phyloP scores from a whole-genome alignment of 306 rosid species.

The Lablab purpureus region DNA sequence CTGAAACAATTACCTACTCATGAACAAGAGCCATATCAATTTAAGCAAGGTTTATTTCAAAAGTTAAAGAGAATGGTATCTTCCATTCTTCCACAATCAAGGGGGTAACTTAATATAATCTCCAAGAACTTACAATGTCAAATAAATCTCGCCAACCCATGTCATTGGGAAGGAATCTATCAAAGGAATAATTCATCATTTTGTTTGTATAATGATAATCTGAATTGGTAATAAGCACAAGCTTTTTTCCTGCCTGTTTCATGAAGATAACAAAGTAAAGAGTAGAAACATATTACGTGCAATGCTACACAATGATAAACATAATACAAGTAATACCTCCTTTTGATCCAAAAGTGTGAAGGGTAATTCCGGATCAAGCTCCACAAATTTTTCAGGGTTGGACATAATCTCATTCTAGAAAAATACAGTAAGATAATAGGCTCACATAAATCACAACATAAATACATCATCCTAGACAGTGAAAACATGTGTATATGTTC shows the following conservation, averaged over 20 bases:
- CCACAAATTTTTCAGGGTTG: slow-evolving; percentile 92
- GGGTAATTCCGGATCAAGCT: slow-evolving; percentile 93
- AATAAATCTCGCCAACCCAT: slow-evolving; percentile 97
- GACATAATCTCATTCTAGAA: slow-evolving; percentile 96
- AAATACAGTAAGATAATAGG: slow-evolving; percentile 44
- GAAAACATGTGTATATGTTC: slow-evolving; percentile 24
- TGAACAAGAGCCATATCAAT: slow-evolving; percentile 1
- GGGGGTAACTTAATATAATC: neutral
- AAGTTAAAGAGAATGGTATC: neutral
- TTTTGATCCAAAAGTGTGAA: slow-evolving; percentile 94
- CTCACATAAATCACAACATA: slow-evolving; percentile 29
- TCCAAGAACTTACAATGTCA: slow-evolving; percentile 79
- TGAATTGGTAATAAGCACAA: slow-evolving; percentile 95
- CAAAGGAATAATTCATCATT: slow-evolving; percentile 96
- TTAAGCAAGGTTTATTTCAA: slow-evolving; percentile 7
- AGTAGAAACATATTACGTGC: slow-evolving; percentile 30
- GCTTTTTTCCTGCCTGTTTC: slow-evolving; percentile 92
- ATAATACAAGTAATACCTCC: slow-evolving; percentile 62
- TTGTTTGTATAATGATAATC: slow-evolving; percentile 91
- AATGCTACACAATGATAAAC: slow-evolving; percentile 10
- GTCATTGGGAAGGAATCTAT: slow-evolving; percentile 94
- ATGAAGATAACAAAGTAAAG: slow-evolving; percentile 48
- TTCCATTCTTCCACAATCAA: slow-evolving; percentile 18
- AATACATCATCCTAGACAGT: neutral
- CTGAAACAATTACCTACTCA: slow-evolving; percentile 74